These are phyloP conservation scores for Axilococcus clingmanii DNA, from an alignment of 139 green algal species.

Conservation along the genomic window DNA sequence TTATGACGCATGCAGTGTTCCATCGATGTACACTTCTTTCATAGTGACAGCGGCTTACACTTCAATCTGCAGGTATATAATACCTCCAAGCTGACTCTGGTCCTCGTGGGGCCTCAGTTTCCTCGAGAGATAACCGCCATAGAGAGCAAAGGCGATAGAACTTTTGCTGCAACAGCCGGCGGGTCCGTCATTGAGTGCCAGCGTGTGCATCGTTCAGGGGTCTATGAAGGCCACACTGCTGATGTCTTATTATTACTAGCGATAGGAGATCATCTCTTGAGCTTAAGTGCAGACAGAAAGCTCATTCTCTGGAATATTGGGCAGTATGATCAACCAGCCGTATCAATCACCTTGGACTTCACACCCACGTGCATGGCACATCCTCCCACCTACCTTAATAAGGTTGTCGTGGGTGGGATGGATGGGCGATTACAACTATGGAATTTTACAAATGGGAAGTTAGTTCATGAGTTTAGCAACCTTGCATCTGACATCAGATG, in stretches of 20 bases:
- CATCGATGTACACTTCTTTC: slow-evolving; percentile 3
- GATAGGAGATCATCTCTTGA: slow-evolving; percentile 73
- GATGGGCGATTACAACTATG: slow-evolving; percentile 77
- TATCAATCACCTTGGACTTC: slow-evolving; percentile 41
- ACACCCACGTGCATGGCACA: slow-evolving; percentile 77
- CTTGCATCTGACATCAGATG: slow-evolving; percentile 45
- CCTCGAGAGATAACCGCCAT: slow-evolving; percentile 55
- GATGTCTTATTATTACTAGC: slow-evolving; percentile 61
- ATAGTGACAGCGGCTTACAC: neutral
- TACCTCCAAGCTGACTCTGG: slow-evolving; percentile 64
- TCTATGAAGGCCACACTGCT: slow-evolving; percentile 27
- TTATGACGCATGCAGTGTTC: neutral
- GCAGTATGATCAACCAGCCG: slow-evolving; percentile 36
- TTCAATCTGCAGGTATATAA: slow-evolving; percentile 71
- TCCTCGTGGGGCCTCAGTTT: slow-evolving; percentile 76
- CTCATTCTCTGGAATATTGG: slow-evolving; percentile 68
- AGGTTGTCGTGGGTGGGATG: slow-evolving; percentile 67
- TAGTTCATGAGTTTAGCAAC: slow-evolving; percentile 67
- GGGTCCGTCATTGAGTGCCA: slow-evolving; percentile 58
- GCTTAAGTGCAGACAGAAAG: slow-evolving; percentile 42
- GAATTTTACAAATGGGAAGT: slow-evolving; percentile 68
- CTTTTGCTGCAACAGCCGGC: slow-evolving; percentile 73
- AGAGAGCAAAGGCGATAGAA: slow-evolving; percentile 65
- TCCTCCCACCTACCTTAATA: slow-evolving; percentile 97
- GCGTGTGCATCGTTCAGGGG: slow-evolving; percentile 41